A percentile compares a stretch with the other conserved stretches of the same genome.
Conservation (phyloP, 2,329 filamentous ascomycete species). For the Polychaeton citri region DNA sequence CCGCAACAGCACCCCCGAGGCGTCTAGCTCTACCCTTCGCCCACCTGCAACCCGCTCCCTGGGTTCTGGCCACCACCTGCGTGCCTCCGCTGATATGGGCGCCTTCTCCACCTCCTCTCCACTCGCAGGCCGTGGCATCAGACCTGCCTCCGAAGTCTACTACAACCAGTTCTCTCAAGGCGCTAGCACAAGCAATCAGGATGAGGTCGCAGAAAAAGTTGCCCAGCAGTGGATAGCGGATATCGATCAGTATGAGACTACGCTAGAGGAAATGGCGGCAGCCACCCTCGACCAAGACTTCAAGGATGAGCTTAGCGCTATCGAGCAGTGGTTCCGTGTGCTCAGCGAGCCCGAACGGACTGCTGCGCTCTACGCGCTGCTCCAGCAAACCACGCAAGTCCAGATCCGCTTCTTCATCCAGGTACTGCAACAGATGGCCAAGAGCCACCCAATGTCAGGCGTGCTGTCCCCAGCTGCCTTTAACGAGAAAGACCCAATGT, state of each 20-base stretch:
- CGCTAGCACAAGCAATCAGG: conserved; percentile 53
- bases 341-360: conserved; percentile 93
- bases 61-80: conserved; percentile 70
- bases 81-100: conserved; percentile 92
- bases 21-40: conserved; percentile 67
- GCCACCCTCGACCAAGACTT: conserved; percentile 98
- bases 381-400: conserved; percentile 97
- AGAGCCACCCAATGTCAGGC: conserved; percentile 93
- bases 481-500: conserved; percentile 93
- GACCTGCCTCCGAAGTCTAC: conserved; percentile 84
- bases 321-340: conserved; percentile 98
- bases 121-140: conserved; percentile 63
- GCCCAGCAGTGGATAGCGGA: conserved; percentile 98
- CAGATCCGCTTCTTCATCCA: conserved; percentile 99
- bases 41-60: conserved; percentile 65
- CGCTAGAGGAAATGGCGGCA: conserved; percentile 95
- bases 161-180: conserved; percentile 65
- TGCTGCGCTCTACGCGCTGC: conserved; percentile 81
- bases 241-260: conserved; percentile 98
- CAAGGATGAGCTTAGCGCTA: conserved; percentile 96
- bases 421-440: conserved; percentile 96
- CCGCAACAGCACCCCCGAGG: conserved; percentile 94
- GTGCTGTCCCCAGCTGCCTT: conserved; percentile 90
- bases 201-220: conserved; percentile 84
- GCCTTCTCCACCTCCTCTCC: conserved; percentile 53